Evolutionary conservation across 176 grass and related monocot genomes (phyloP).

Genomic region (Zea luxurians): DNA sequence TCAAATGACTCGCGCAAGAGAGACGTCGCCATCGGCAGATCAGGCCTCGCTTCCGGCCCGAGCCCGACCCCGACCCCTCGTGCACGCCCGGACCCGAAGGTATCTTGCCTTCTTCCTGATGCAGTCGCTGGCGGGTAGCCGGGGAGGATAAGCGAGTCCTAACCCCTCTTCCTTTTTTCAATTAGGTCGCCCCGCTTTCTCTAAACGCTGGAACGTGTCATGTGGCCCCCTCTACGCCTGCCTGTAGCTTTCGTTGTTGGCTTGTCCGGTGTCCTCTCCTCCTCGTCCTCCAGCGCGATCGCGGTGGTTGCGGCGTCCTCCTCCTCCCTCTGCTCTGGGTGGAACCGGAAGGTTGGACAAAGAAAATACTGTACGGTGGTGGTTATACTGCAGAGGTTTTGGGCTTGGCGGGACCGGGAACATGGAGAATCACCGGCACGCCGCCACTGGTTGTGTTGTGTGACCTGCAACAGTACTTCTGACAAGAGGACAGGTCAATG

Average conservation of each 20-base stretch:
- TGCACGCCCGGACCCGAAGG: neutral
- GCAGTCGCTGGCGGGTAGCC: neutral
- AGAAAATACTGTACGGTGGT: neutral
- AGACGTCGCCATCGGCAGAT: constrained; percentile 24
- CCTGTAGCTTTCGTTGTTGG: constrained; percentile 9
- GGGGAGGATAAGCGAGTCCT: neutral
- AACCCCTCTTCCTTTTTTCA: neutral
- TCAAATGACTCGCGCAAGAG: neutral
- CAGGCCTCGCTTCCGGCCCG: constrained; percentile 6
- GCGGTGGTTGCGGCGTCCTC: constrained; percentile 38
- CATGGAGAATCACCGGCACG: constrained; percentile 38
- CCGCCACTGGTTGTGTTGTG: neutral
- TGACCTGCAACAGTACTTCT: neutral
- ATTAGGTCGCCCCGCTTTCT: constrained; percentile 22
- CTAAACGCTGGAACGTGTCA: neutral
- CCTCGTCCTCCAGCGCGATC: neutral
- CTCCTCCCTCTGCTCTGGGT: neutral
- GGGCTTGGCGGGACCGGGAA: neutral
- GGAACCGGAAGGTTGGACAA: neutral
- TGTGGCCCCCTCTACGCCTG: no score
- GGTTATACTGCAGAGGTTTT: neutral
- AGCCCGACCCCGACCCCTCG: neutral
- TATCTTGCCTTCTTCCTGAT: neutral
- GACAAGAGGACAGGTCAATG: constrained; percentile 36
- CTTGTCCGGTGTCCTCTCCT: neutral